Percentiles rank a stretch among this genome's conserved stretches.
Conservation (phyloP, 306 rosid genomes). For the Prunus armeniaca region DNA sequence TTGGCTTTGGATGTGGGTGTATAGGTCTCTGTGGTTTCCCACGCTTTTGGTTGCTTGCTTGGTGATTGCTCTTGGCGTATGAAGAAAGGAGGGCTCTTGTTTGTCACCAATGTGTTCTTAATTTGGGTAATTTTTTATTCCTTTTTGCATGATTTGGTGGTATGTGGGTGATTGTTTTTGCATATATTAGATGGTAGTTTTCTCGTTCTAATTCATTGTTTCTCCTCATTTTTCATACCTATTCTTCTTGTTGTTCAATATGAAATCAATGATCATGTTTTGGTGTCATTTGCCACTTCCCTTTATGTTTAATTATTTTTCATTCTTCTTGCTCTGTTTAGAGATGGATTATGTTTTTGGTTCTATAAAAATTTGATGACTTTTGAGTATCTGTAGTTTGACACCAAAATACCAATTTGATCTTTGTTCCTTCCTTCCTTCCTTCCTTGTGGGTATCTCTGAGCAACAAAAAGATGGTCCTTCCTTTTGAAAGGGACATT, state of each 20-base stretch:
- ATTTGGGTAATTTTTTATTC: slow-evolving; percentile 14
- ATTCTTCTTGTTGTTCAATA: slow-evolving; percentile 10
- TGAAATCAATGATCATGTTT: slow-evolving; percentile 2
- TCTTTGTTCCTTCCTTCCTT: not conserved
- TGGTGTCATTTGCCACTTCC: not conserved
- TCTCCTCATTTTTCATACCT: slow-evolving; percentile 1
- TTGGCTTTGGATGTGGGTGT: not conserved
- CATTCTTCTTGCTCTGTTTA: not conserved
- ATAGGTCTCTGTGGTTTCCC: slow-evolving; percentile 14
- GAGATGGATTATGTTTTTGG: not conserved
- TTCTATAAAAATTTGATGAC: not conserved
- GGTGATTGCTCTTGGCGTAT: slow-evolving; percentile 16
- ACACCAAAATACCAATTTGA: not conserved
- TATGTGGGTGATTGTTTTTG: slow-evolving; percentile 15
- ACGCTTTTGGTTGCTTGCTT: slow-evolving; percentile 14
- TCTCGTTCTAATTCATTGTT: slow-evolving; percentile 1
- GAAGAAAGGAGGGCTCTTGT: not conserved
- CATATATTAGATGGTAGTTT: slow-evolving; percentile 3
- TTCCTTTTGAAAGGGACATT: slow-evolving; percentile 20
- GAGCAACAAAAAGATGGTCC: slow-evolving; percentile 16
- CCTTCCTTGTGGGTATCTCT: not conserved
- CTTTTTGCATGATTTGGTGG: slow-evolving; percentile 23
- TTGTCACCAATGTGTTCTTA: slow-evolving; percentile 8
- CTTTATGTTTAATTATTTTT: not conserved
- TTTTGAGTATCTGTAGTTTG: not conserved